Base-by-base conservation (phyloP, 2,329 filamentous ascomycete species). In the Dactylonectria estremocensis region DNA sequence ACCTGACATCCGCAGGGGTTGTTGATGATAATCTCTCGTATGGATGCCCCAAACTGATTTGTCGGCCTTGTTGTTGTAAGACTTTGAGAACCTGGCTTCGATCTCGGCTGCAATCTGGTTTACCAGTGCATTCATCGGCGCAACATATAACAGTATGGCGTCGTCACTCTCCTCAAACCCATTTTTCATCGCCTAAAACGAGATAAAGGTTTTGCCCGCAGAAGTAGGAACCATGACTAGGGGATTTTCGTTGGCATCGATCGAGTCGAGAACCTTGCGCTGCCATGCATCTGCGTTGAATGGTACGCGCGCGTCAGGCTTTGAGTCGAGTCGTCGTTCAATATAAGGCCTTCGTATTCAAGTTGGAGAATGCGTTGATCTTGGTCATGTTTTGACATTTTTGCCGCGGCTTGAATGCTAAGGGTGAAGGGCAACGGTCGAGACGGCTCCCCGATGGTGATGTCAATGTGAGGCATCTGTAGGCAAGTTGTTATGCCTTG, bases 51-150 rank as follows among this genome's bases (percentile, higher is more conserved):
- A 95, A 0, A 95, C 90, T 0, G 90, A 92, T 72, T 90, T 90
- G 0, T 88, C 90, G 5, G 82, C 83, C 43, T 89, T 85, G 31
- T 84, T 84, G 52, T 84, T 84, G 78, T 90, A 90, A 1, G 80
- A 83, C 79, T 95, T 95, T 0, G 87, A 89, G 76, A 94, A 95
- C 5, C 92, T 87, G 5, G 90, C 92, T 77, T 94, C 90, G 16
- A 95, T 85, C 79, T 95, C 93, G 1, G 93, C 93, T 1, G 92
- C 93, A 70, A 95, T 95, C 78, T 95, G 93, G 76, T 95, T 95
- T 66, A 95, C 92, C 11, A 95, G 83, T 3, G 93, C 92, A 76
- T 95, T 95, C 0, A 93, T 95, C 0, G 93, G 93, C 0, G 92
- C 93, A 6, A 95, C 91, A 71, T 95, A 95, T 0, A 95, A 91